Conservation (phyloP, 768 basidiomycete species). For the Rhodotorula babjevae region DNA sequence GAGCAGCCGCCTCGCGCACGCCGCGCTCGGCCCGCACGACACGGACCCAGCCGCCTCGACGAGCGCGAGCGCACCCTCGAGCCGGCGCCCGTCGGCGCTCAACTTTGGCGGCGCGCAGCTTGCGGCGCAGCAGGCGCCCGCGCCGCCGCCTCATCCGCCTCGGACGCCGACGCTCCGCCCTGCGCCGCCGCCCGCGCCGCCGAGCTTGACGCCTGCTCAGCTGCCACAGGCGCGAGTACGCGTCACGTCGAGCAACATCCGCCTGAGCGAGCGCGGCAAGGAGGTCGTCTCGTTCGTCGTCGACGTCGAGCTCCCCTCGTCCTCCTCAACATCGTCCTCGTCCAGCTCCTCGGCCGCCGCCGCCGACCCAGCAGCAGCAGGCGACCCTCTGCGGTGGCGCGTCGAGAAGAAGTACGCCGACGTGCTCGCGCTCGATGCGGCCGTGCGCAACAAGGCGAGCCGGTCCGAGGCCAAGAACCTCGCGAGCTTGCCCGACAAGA, state of each 20-base stretch:
- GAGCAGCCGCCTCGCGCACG: background rate
- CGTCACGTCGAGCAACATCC: constrained; percentile 73
- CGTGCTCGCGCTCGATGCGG: constrained; percentile 77
- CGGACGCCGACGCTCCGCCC: background rate
- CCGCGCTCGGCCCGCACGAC: too few species aligned
- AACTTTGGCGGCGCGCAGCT: background rate
- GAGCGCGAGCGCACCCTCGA: background rate
- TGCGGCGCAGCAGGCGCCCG: too few species aligned
- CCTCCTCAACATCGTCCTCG: constrained; percentile 19
- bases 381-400: constrained; percentile 49
- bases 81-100: background rate
- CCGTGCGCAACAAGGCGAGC: constrained; percentile 58
- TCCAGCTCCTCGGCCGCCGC: too few species aligned
- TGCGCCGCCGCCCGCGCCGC: background rate
- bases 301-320: constrained; percentile 50
- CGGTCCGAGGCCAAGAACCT: constrained; percentile 59
- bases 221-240: constrained; percentile 65
- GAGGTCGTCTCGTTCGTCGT: constrained; percentile 88
- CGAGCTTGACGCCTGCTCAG: constrained; percentile 5
- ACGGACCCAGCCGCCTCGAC: background rate
- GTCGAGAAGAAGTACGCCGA: constrained; percentile 94
- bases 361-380: too few species aligned
- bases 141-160: background rate
- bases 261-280: constrained; percentile 82
- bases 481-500: constrained; percentile 76